A percentile compares a stretch with the other conserved stretches of the same genome.
phyloP scores from a whole-genome alignment of 768 basidiomycete genomes.

The Russula abietina region DNA sequence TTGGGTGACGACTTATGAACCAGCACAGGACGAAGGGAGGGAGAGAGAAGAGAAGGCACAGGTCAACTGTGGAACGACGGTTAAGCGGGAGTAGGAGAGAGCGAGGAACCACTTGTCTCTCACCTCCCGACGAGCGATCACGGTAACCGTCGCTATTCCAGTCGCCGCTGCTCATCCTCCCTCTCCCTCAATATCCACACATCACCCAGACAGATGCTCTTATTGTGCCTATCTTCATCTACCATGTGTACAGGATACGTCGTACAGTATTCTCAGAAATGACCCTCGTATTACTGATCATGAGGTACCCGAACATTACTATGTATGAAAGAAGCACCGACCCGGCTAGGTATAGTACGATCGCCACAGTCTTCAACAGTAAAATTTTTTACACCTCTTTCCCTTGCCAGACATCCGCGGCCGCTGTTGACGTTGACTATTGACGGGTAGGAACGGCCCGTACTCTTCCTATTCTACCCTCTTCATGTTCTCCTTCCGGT shows the following conservation, averaged over 20 bases:
- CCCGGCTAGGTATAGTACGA: background rate
- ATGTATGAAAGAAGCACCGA: background rate
- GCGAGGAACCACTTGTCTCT: background rate
- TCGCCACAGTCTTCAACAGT: background rate
- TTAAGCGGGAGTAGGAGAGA: background rate
- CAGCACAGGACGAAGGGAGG: background rate
- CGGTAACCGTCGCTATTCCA: constrained; percentile 23
- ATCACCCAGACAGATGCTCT: background rate
- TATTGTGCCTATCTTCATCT: background rate
- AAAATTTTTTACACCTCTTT: background rate
- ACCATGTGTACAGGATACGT: background rate
- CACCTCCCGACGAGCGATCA: constrained; percentile 14
- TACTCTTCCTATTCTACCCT: background rate
- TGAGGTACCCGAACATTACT: background rate
- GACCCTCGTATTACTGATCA: background rate
- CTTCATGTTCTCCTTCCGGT: background rate
- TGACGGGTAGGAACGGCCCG: constrained; percentile 4
- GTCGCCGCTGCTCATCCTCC: background rate
- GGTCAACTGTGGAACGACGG: background rate
- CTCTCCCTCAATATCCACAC: background rate
- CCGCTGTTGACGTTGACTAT: background rate
- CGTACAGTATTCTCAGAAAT: background rate
- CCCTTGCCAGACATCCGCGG: background rate
- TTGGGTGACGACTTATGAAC: background rate
- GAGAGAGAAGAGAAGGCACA: background rate